phyloP scores from a whole-genome alignment of 192 early-diverging fungal species.

The Chytriomyces confervae region DNA sequence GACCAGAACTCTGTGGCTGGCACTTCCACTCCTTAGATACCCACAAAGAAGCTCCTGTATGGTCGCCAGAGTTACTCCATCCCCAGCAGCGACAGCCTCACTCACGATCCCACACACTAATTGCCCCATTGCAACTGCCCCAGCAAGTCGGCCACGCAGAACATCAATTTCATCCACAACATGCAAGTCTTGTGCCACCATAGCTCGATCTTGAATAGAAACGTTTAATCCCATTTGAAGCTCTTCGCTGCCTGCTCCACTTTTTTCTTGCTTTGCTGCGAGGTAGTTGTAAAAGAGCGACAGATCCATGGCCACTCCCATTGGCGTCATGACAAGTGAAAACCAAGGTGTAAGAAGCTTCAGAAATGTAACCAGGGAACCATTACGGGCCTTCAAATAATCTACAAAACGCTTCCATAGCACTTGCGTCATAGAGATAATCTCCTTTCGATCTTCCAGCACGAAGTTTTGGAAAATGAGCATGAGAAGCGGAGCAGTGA shows the following conservation, averaged over 20 bases:
- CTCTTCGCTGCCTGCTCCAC: background rate
- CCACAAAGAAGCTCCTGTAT: constrained; percentile 60
- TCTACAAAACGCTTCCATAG: constrained; percentile 73
- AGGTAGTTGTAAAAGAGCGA: constrained; percentile 45
- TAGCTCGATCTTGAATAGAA: constrained; percentile 77
- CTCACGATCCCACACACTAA: constrained; percentile 64
- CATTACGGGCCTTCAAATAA: constrained; percentile 35
- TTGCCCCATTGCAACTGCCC: constrained; percentile 79
- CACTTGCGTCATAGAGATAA: constrained; percentile 61
- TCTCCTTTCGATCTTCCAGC: constrained; percentile 77
- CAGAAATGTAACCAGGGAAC: constrained; percentile 3
- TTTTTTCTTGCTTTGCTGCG: background rate
- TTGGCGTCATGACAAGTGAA: constrained; percentile 78
- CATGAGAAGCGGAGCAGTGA: constrained; percentile 64
- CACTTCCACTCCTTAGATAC: constrained; percentile 73
- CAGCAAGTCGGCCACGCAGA: constrained; percentile 79
- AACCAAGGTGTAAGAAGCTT: constrained; percentile 62
- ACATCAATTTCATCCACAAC: constrained; percentile 78
- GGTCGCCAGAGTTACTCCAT: background rate
- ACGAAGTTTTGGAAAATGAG: constrained; percentile 92
- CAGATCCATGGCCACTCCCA: constrained; percentile 77
- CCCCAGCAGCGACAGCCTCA: background rate
- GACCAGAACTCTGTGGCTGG: constrained; percentile 77
- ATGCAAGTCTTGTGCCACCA: constrained; percentile 90
- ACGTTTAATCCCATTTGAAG: constrained; percentile 64